phyloP scores from a whole-genome alignment of 768 basidiomycete genomes.

The Termitomyces sp. region DNA sequence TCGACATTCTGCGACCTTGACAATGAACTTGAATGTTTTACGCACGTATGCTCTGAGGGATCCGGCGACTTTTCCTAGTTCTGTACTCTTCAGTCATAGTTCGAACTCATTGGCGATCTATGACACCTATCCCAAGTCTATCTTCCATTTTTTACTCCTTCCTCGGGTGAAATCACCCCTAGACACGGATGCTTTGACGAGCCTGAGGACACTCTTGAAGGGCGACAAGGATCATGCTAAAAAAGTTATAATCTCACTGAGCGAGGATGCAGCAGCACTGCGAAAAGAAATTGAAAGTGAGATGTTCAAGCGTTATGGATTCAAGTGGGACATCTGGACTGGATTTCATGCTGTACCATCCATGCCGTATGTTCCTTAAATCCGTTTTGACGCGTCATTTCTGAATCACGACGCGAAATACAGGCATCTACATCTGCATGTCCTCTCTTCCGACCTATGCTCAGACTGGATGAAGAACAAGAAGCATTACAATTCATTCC shows the following conservation, averaged over 20 bases:
- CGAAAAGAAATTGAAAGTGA: constrained; percentile 67
- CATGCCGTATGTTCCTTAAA: constrained; percentile 62
- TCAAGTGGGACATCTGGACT: constrained; percentile 69
- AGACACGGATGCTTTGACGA: constrained; percentile 35
- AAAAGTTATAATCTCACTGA: constrained; percentile 45
- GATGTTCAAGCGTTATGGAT: constrained; percentile 71
- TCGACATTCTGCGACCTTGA: neutral
- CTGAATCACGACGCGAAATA: neutral
- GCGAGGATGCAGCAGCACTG: constrained; percentile 49
- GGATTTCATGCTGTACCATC: constrained; percentile 88
- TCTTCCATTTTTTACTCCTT: constrained; percentile 86
- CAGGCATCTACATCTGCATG: constrained; percentile 82
- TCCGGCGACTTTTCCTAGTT: constrained; percentile 49
- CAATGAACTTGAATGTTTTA: constrained; percentile 49
- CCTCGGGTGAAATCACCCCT: constrained; percentile 46
- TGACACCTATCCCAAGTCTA: constrained; percentile 77
- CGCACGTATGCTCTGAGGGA: constrained; percentile 54
- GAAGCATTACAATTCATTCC: constrained; percentile 90
- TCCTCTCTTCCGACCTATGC: constrained; percentile 74
- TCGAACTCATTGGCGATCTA: constrained; percentile 57
- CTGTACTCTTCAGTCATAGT: constrained; percentile 54
- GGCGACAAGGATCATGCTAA: constrained; percentile 50
- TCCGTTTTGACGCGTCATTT: neutral
- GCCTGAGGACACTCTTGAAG: constrained; percentile 51
- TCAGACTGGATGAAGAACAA: constrained; percentile 74